Evolutionary conservation across 2,329 filamentous ascomycete species (phyloP).

Genomic region (Westerdykella aurantiaca): DNA sequence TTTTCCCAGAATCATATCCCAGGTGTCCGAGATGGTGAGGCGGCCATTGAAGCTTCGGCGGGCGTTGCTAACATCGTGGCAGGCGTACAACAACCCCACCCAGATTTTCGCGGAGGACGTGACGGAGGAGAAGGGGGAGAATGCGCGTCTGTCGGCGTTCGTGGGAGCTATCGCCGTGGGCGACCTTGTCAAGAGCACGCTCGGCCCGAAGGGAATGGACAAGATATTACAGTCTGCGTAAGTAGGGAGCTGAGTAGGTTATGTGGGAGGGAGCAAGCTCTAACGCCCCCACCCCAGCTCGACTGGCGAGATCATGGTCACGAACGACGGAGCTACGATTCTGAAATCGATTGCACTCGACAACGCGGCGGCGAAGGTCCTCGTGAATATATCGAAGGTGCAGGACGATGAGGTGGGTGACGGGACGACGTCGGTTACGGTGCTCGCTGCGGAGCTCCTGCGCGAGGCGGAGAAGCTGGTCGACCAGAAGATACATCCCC

Average conservation of each 20-base stretch:
- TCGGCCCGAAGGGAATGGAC: slow-evolving; percentile 98
- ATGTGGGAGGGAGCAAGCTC: neutral
- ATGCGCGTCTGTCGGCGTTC: slow-evolving; percentile 96
- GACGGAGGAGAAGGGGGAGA: slow-evolving; percentile 96
- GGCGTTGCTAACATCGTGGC: too few relatives aligned
- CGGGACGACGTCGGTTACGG: slow-evolving; percentile 95
- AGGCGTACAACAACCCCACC: slow-evolving; percentile 63
- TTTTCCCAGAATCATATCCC: too few relatives aligned
- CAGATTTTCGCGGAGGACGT: slow-evolving; percentile 98
- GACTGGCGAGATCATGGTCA: slow-evolving; percentile 95
- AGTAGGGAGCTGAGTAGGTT: slow-evolving; percentile 35
- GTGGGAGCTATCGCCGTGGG: slow-evolving; percentile 97
- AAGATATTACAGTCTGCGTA: slow-evolving; percentile 95
- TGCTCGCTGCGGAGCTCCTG: slow-evolving; percentile 88
- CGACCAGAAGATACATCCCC: slow-evolving; percentile 96
- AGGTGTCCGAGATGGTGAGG: too few relatives aligned
- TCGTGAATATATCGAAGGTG: slow-evolving; percentile 99
- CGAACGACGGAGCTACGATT: slow-evolving; percentile 97
- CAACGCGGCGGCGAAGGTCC: slow-evolving; percentile 94
- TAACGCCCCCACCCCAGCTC: slow-evolving; percentile 53
- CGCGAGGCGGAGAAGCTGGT: slow-evolving; percentile 96
- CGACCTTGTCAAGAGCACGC: slow-evolving; percentile 92
- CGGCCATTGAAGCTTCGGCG: too few relatives aligned
- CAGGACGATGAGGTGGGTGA: slow-evolving; percentile 98
- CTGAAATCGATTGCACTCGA: slow-evolving; percentile 97